Percentiles rank a stretch among this genome's conserved stretches.
These are phyloP conservation scores for Eucalyptus victrix DNA, from an alignment of 345 rosid species.

Conservation along the genomic window DNA sequence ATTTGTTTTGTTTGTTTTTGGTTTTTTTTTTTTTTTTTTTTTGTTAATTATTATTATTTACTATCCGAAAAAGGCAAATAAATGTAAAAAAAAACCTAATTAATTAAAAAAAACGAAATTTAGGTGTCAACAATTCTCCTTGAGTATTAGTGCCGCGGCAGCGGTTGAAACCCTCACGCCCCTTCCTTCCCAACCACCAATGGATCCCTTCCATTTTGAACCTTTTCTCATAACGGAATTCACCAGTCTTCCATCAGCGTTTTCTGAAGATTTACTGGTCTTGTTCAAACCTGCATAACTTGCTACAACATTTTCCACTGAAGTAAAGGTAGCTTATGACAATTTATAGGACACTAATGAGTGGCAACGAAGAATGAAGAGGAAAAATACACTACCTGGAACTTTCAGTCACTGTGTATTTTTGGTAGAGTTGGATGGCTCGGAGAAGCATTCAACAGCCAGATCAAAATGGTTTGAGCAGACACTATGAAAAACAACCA, in stretches of 20 bases:
- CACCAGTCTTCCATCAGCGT: neutral
- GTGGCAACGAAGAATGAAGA: neutral
- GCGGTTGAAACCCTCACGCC: fast-evolving
- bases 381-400: neutral
- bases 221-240: neutral
- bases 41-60: too few species aligned
- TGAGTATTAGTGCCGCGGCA: fast-evolving
- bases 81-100: too few species aligned
- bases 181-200: neutral
- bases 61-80: too few species aligned
- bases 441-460: neutral
- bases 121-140: too few species aligned
- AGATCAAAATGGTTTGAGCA: neutral
- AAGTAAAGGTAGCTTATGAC: neutral
- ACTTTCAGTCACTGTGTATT: neutral
- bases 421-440: neutral
- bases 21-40: too few species aligned
- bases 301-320: neutral
- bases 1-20: too few species aligned
- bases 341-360: neutral
- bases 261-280: neutral
- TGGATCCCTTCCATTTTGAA: slow-evolving; percentile 8
- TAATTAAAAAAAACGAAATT: too few species aligned
- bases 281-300: neutral
- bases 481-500: slow-evolving; percentile 4